Conservation (phyloP, 306 rosid genomes). For the Crotalaria pallida region DNA sequence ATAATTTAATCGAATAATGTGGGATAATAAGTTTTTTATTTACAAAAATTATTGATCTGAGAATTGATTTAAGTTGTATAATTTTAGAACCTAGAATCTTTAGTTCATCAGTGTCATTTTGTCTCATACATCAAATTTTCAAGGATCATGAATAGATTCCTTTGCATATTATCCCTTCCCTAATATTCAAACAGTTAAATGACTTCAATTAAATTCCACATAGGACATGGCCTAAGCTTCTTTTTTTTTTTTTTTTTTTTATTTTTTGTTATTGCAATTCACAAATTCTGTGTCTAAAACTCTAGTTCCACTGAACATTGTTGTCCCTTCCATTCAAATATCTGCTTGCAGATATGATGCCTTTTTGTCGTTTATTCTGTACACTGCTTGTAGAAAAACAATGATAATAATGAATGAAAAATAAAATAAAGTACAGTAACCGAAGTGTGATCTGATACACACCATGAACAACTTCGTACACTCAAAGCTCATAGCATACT, state of each 20-base stretch:
- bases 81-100: background rate
- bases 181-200: background rate
- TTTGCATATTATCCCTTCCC: background rate
- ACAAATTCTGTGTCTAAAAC: background rate
- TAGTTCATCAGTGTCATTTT: too few species aligned
- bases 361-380: slow-evolving; percentile 5
- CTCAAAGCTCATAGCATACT: background rate
- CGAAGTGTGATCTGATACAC: slow-evolving; percentile 5
- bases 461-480: background rate
- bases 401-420: background rate
- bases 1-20: background rate
- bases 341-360: background rate
- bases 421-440: background rate
- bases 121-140: background rate
- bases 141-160: background rate
- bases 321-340: background rate
- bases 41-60: background rate
- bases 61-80: background rate
- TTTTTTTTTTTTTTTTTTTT: too few species aligned
- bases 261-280: background rate
- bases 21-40: background rate
- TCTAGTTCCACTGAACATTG: background rate
- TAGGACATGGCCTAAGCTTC: background rate
- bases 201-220: background rate
- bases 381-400: slow-evolving; percentile 3